These are phyloP conservation scores for Cylindrodendrum hubeiense DNA, from an alignment of 2,329 filamentous ascomycete species.

Conservation along the genomic window DNA sequence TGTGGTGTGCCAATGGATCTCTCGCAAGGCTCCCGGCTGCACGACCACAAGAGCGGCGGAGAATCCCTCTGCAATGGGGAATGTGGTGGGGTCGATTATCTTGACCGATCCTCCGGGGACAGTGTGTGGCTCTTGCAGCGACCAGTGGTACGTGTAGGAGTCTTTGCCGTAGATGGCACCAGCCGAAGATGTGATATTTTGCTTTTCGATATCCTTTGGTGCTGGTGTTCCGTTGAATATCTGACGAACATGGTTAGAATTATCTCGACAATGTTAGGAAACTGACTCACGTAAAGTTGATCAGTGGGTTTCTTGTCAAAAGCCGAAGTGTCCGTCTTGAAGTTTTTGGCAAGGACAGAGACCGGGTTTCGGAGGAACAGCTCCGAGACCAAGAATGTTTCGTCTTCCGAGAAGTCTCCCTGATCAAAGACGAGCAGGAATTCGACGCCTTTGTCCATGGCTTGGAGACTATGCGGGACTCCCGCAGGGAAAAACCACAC, in stretches of 20 bases:
- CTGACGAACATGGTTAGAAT: not conserved
- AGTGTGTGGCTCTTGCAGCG: slow-evolving; percentile 6
- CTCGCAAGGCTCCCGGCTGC: slow-evolving; percentile 12
- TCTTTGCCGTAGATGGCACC: not conserved
- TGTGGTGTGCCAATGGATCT: slow-evolving; percentile 18
- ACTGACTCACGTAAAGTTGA: slow-evolving; percentile 12
- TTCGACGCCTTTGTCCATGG: slow-evolving; percentile 13
- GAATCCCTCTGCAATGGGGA: slow-evolving; percentile 10
- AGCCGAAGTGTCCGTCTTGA: slow-evolving; percentile 5
- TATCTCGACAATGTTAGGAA: no score
- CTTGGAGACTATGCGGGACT: slow-evolving; percentile 11
- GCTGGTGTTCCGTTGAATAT: slow-evolving; percentile 17
- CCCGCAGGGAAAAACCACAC: slow-evolving; percentile 20
- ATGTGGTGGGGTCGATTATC: slow-evolving; percentile 14
- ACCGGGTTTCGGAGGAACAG: slow-evolving; percentile 12
- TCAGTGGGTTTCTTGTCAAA: slow-evolving; percentile 7
- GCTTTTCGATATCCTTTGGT: slow-evolving; percentile 18
- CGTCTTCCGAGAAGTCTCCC: slow-evolving; percentile 17
- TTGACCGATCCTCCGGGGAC: slow-evolving; percentile 18
- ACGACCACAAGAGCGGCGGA: slow-evolving; percentile 14
- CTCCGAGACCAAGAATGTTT: slow-evolving; percentile 15
- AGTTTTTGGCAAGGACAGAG: slow-evolving; percentile 13
- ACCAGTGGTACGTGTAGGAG: slow-evolving; percentile 19
- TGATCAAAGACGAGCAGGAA: slow-evolving; percentile 17
- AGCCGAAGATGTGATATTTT: slow-evolving; percentile 8